Percentiles rank a stretch among this genome's conserved stretches.
Evolutionary conservation across 148 eudicot genomes (phyloP).

Genomic region (Cornus suecica): DNA sequence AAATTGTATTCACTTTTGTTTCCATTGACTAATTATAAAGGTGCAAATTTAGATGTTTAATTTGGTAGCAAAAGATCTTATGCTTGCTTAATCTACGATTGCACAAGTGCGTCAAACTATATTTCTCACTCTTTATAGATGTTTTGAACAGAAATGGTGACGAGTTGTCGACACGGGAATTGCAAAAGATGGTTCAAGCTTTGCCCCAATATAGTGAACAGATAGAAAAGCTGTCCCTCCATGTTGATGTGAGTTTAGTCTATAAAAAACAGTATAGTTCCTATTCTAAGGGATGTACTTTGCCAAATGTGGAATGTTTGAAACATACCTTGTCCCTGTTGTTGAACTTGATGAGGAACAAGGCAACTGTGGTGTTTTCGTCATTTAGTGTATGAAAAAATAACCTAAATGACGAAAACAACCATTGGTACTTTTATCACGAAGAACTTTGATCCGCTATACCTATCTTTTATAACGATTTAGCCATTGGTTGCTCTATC

Average conservation of each 20-base stretch:
- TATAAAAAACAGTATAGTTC: constrained; percentile 1
- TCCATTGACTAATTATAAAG: background rate
- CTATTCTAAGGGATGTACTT: background rate
- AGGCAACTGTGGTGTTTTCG: background rate
- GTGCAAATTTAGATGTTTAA: background rate
- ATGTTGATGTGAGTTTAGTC: constrained; percentile 79
- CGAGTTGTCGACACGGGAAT: constrained; percentile 80
- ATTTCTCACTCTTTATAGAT: constrained; percentile 12
- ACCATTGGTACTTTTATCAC: background rate
- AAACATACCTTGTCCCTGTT: background rate
- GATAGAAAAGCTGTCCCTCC: constrained; percentile 88
- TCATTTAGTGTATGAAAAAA: background rate
- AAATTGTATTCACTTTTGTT: background rate
- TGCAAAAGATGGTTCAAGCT: constrained; percentile 94
- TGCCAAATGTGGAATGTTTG: background rate
- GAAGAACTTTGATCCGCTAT: no score
- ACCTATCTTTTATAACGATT: no score
- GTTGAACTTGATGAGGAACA: background rate
- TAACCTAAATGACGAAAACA: background rate
- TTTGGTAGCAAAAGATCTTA: background rate
- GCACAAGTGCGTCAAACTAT: background rate
- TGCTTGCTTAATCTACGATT: background rate
- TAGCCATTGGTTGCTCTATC: no score
- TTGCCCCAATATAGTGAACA: constrained; percentile 95
- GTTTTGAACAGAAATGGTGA: constrained; percentile 55